A percentile compares a stretch with the other conserved stretches of the same genome.
Evolutionary conservation across 78 protist species (phyloP).

Genomic region (Emiliania huxleyi): DNA sequence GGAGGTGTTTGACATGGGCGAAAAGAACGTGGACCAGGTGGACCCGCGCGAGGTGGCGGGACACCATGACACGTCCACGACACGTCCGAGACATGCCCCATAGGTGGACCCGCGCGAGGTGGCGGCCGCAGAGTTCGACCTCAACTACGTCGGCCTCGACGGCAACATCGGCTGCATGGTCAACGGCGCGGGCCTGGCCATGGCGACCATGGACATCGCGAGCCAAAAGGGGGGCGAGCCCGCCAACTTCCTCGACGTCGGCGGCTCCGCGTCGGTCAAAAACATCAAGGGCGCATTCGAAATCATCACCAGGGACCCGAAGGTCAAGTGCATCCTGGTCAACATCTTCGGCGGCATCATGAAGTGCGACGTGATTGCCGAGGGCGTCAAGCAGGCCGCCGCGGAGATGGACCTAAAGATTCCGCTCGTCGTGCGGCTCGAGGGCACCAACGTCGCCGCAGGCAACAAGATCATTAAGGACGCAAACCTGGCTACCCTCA

Average conservation of each 20-base stretch:
- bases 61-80: no score
- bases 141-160: slow-evolving; percentile 95
- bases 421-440: slow-evolving; percentile 60
- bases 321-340: slow-evolving; percentile 54
- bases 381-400: background rate
- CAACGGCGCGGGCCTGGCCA: slow-evolving; percentile 99
- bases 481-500: slow-evolving; percentile 61
- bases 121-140: slow-evolving; percentile 84
- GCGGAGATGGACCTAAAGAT: slow-evolving; percentile 13
- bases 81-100: no score
- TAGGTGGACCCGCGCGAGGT: slow-evolving; percentile 93
- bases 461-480: slow-evolving; percentile 75
- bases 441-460: slow-evolving; percentile 78
- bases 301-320: slow-evolving; percentile 74
- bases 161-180: slow-evolving; percentile 98
- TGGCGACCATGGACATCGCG: slow-evolving; percentile 99
- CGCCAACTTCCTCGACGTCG: slow-evolving; percentile 96
- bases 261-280: slow-evolving; percentile 65
- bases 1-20: no score
- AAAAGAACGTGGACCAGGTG: no score
- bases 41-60: no score
- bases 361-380: slow-evolving; percentile 52
- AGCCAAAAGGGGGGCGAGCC: slow-evolving; percentile 90
- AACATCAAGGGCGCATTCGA: slow-evolving; percentile 90
- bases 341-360: slow-evolving; percentile 71